phyloP scores from a whole-genome alignment of 176 grass and related monocot genomes.

The barley (Hordeum vulgare) region MorexV3_pseudomolecules_assembly NC_058524.1:85033580-85034079 shows the following conservation, averaged over 20 bases:
- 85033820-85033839: background rate
- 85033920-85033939: conserved; percentile 78
- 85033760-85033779: conserved; percentile 34
- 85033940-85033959: conserved; percentile 73
- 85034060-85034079: conserved; percentile 63
- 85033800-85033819: background rate
- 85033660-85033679: background rate
- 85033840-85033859: conserved; percentile 85
- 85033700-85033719: conserved; percentile 90
- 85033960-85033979: conserved; percentile 21
- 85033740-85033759: conserved; percentile 93
- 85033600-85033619: no score
- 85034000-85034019: conserved; percentile 18
- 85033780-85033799: background rate
- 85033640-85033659: background rate
- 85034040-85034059: conserved; percentile 27
- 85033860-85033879: conserved; percentile 86
- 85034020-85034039: conserved; percentile 28
- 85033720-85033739: conserved; percentile 91
- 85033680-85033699: conserved; percentile 69
- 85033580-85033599: no score
- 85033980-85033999: conserved; percentile 21
- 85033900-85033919: conserved; percentile 53
- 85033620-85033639: no score
- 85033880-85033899: conserved; percentile 78